Evolutionary conservation across 1,139 yeast genomes (phyloP).

Genomic region (Kodamaea fungicola): DNA sequence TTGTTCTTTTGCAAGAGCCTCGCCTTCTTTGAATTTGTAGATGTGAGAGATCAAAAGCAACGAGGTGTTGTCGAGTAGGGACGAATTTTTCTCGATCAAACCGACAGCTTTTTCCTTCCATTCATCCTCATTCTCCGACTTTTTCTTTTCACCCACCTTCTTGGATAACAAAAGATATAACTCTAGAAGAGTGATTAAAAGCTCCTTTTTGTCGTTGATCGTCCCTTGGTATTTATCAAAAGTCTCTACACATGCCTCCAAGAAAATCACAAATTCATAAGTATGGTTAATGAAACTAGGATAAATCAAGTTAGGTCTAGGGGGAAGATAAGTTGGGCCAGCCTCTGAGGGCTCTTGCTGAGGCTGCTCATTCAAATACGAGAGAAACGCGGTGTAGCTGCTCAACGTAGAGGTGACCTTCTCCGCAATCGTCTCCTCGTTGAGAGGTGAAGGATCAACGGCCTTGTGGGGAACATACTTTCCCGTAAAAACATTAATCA

Average conservation of each 20-base stretch:
- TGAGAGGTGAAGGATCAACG: slow-evolving; percentile 5
- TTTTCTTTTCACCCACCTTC: slow-evolving; percentile 26
- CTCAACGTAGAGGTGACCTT: slow-evolving; percentile 36
- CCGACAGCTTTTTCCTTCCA: slow-evolving; percentile 69
- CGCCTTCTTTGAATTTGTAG: slow-evolving; percentile 53
- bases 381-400: slow-evolving; percentile 69
- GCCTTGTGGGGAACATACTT: slow-evolving; percentile 49
- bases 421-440: slow-evolving; percentile 8
- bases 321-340: slow-evolving; percentile 82
- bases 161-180: slow-evolving; percentile 65
- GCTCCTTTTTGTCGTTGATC: slow-evolving; percentile 63
- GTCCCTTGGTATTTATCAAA: slow-evolving; percentile 77
- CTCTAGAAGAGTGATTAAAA: slow-evolving; percentile 77
- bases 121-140: slow-evolving; percentile 8
- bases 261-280: slow-evolving; percentile 84
- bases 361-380: slow-evolving; percentile 40
- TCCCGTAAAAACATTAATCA: slow-evolving; percentile 89
- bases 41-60: slow-evolving; percentile 66
- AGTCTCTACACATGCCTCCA: slow-evolving; percentile 85
- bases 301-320: slow-evolving; percentile 83
- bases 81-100: slow-evolving; percentile 43
- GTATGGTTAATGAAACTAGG: slow-evolving; percentile 83
- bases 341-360: slow-evolving; percentile 4
- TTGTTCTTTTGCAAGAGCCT: slow-evolving; percentile 30
- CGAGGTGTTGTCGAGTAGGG: slow-evolving; percentile 53